Evolutionary conservation across 2,329 filamentous ascomycete species (phyloP).

Genomic region (Apiospora saccharicola): DNA sequence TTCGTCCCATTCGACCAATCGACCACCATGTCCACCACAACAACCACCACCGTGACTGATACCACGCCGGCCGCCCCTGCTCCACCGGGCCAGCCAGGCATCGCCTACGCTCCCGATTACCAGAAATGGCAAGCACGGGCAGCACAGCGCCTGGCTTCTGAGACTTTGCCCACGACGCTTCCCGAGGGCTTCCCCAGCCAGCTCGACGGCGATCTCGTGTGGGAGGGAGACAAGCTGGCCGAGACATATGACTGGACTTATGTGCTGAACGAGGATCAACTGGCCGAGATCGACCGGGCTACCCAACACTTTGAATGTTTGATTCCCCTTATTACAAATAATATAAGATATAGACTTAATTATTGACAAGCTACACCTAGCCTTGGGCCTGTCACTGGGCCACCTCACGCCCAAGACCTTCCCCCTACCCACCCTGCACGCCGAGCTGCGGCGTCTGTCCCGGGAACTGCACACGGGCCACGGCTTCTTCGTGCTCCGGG

Average conservation of each 20-base stretch:
- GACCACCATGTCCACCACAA: constrained; percentile 23
- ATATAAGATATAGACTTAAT: neutral
- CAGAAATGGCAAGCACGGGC: constrained; percentile 60
- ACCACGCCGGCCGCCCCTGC: constrained; percentile 33
- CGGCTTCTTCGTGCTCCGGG: constrained; percentile 68
- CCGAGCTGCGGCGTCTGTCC: constrained; percentile 58
- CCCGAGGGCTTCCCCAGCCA: constrained; percentile 59
- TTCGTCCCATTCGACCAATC: constrained; percentile 22
- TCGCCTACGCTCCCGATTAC: constrained; percentile 61
- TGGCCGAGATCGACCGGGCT: constrained; percentile 57
- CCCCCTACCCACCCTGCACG: constrained; percentile 59
- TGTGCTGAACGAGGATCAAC: constrained; percentile 52
- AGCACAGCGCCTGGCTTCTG: constrained; percentile 51
- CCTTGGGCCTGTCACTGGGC: constrained; percentile 46
- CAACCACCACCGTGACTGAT: constrained; percentile 33
- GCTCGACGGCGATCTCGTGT: constrained; percentile 60
- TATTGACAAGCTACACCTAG: constrained; percentile 33
- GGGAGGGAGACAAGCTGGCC: constrained; percentile 60
- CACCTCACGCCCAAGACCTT: constrained; percentile 60
- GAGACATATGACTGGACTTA: constrained; percentile 62
- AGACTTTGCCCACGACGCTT: constrained; percentile 48
- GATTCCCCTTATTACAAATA: constrained; percentile 5
- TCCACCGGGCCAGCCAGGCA: constrained; percentile 63
- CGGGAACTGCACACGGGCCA: constrained; percentile 63
- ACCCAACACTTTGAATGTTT: constrained; percentile 52